phyloP scores from a whole-genome alignment of 2,329 filamentous ascomycete species.

The Venturia carpophila region DNA sequence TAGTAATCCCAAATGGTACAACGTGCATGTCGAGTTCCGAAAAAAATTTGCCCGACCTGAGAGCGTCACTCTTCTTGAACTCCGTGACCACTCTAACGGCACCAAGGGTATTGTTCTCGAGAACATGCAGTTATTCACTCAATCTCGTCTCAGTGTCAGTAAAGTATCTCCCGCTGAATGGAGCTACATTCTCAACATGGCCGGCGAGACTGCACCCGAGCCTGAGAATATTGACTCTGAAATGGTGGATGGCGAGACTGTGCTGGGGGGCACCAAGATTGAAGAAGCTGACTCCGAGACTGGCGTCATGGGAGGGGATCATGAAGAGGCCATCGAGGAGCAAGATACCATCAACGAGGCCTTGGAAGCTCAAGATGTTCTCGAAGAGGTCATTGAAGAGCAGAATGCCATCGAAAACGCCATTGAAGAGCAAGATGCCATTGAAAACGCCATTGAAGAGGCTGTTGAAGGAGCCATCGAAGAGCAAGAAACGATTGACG shows the following conservation, averaged over 20 bases:
- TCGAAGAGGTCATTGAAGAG: background rate
- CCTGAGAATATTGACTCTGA: background rate
- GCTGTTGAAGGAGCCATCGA: background rate
- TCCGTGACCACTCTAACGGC: slow-evolving; percentile 52
- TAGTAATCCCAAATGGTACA: slow-evolving; percentile 70
- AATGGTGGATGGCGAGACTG: background rate
- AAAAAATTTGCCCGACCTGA: slow-evolving; percentile 60
- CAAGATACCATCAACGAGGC: background rate
- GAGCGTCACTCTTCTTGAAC: slow-evolving; percentile 61
- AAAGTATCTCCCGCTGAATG: slow-evolving; percentile 59
- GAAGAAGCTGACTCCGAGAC: background rate
- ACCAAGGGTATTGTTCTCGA: slow-evolving; percentile 51
- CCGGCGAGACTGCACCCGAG: slow-evolving; percentile 22
- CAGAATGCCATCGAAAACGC: background rate
- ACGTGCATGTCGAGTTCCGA: slow-evolving; percentile 82
- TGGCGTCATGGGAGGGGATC: background rate
- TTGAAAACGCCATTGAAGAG: background rate
- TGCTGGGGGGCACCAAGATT: background rate
- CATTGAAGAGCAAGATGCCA: background rate
- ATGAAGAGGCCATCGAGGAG: background rate
- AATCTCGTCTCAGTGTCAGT: slow-evolving; percentile 74
- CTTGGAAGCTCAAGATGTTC: background rate
- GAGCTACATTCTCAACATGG: slow-evolving; percentile 51
- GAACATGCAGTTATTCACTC: slow-evolving; percentile 75
- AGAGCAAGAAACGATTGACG: background rate